These are phyloP conservation scores for Puccinellia tenuiflora DNA, from an alignment of 176 grass and related monocot genomes.

Conservation along the genomic window DNA sequence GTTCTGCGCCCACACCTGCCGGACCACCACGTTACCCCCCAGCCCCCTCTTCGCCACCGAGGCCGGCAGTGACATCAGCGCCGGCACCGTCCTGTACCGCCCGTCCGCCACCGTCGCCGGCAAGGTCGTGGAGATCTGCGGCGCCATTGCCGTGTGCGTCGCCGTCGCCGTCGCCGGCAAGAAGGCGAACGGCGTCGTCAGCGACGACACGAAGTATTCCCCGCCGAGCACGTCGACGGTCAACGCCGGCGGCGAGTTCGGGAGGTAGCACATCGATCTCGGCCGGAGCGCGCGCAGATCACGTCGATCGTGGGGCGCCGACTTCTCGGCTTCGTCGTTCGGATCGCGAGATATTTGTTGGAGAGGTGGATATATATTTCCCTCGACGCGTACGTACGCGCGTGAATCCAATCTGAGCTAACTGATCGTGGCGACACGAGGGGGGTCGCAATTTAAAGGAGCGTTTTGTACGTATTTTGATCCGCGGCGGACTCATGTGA, in stretches of 20 bases:
- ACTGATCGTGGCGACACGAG: neutral
- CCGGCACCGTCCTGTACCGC: neutral
- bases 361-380: neutral
- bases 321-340: neutral
- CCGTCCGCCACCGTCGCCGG: neutral
- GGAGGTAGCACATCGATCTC: neutral
- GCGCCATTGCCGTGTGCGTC: neutral
- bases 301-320: neutral
- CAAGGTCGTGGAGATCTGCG: neutral
- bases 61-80: neutral
- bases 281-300: neutral
- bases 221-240: neutral
- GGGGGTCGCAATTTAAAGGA: neutral
- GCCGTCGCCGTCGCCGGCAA: neutral
- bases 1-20: constrained; percentile 26
- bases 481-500: neutral
- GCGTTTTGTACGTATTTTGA: neutral
- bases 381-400: neutral
- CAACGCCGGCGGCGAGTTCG: neutral
- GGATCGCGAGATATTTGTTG: neutral
- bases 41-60: neutral
- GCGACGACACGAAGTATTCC: neutral
- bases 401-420: neutral
- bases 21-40: constrained; percentile 6
- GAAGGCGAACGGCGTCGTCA: neutral